These are phyloP conservation scores for Diplodia seriata DNA, from an alignment of 2,329 filamentous ascomycete genomes.

Conservation along the genomic window DNA sequence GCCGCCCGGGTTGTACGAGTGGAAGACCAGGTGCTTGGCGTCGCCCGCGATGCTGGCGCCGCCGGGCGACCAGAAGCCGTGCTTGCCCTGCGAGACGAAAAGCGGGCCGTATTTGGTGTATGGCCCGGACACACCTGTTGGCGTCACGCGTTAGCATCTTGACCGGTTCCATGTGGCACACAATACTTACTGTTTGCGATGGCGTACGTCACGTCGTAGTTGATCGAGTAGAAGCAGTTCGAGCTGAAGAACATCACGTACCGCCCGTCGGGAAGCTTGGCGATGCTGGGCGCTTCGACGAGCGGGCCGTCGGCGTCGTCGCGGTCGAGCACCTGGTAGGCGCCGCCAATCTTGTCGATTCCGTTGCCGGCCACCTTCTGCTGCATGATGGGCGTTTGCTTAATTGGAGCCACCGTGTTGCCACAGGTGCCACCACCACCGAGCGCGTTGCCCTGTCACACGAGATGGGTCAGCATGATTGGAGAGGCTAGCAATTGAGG, in stretches of 20 bases:
- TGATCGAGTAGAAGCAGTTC: constrained; percentile 62
- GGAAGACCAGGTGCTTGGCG: constrained; percentile 29
- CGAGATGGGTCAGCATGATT: constrained; percentile 58
- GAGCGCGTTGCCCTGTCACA: constrained; percentile 59
- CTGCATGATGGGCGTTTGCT: constrained; percentile 63
- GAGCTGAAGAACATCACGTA: constrained; percentile 70
- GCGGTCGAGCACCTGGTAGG: constrained; percentile 58
- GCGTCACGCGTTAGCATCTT: neutral
- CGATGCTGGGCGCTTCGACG: constrained; percentile 66
- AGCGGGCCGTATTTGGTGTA: constrained; percentile 31
- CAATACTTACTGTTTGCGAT: constrained; percentile 41
- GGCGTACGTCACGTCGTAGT: constrained; percentile 67
- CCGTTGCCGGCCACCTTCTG: constrained; percentile 62
- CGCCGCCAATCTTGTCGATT: constrained; percentile 58
- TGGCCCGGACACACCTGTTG: constrained; percentile 25
- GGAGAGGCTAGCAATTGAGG: neutral
- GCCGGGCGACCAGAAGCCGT: constrained; percentile 32
- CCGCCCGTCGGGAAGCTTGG: constrained; percentile 54
- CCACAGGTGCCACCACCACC: constrained; percentile 55
- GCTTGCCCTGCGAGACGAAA: constrained; percentile 24
- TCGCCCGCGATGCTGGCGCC: constrained; percentile 30
- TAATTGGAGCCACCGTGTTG: constrained; percentile 51
- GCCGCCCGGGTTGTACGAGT: constrained; percentile 25
- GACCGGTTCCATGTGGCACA: neutral
- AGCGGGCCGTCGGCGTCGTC: constrained; percentile 59